A percentile compares a stretch with the other conserved stretches of the same genome.
These are phyloP conservation scores for Rhynchospora pubera DNA, from an alignment of 176 grass and related monocot genomes.

Conservation along the genomic window DNA sequence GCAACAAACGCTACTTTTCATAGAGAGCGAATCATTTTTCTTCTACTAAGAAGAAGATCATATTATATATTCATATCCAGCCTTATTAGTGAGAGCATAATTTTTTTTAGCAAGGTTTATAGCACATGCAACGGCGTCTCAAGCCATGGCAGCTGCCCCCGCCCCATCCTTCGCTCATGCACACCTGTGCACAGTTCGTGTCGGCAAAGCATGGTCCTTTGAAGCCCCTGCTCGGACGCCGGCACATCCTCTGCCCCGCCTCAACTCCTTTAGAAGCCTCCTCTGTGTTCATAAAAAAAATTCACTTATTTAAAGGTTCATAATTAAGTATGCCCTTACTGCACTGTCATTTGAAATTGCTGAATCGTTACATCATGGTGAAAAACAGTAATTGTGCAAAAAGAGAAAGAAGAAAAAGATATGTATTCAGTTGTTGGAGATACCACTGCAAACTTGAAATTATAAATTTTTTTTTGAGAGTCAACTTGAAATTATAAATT, in stretches of 20 bases:
- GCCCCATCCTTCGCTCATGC: conserved; percentile 9
- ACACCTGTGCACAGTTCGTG: conserved; percentile 26
- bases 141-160: conserved; percentile 20
- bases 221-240: background rate
- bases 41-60: background rate
- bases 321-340: background rate
- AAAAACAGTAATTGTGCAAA: background rate
- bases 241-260: background rate
- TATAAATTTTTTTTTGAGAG: no score
- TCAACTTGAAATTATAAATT: no score
- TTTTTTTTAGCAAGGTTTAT: conserved; percentile 19
- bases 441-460: no score
- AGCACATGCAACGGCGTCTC: conserved; percentile 30
- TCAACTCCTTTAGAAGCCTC: background rate
- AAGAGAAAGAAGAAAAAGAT: no score
- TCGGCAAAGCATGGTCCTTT: conserved; percentile 11
- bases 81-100: background rate
- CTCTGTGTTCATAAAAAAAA: background rate
- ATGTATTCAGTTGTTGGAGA: no score
- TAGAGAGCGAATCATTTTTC: no score
- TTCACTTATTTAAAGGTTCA: background rate
- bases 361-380: background rate
- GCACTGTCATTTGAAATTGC: background rate
- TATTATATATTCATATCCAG: no score
- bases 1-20: background rate